These are phyloP conservation scores for Rhododendron kiyosumense DNA, from an alignment of 148 eudicot species.

Conservation along the genomic window DNA sequence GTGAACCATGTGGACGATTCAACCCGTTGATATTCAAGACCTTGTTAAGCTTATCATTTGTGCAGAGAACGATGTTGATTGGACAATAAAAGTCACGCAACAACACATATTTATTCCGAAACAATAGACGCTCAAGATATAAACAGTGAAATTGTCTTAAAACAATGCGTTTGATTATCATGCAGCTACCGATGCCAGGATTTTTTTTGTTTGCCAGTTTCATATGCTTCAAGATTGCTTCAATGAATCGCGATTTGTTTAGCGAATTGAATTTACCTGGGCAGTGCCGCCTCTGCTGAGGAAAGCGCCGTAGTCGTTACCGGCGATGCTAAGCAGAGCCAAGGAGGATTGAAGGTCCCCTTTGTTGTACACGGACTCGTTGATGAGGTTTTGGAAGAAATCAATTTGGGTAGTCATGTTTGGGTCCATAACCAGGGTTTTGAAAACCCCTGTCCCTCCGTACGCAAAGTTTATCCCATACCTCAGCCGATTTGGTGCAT, in stretches of 20 bases:
- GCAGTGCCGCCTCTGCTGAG: conserved; percentile 36
- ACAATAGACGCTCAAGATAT: too few relatives aligned
- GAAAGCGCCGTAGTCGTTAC: conserved; percentile 66
- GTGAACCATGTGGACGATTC: too few relatives aligned
- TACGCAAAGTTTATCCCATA: conserved; percentile 73
- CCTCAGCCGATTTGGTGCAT: conserved; percentile 6
- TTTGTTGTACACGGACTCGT: conserved; percentile 26
- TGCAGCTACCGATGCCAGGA: too few relatives aligned
- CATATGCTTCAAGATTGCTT: too few relatives aligned
- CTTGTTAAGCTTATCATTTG: too few relatives aligned
- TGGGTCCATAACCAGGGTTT: conserved; percentile 44
- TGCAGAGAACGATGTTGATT: too few relatives aligned
- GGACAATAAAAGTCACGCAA: too few relatives aligned
- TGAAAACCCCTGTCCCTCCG: conserved; percentile 80
- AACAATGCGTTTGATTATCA: too few relatives aligned
- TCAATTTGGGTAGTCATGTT: conserved; percentile 86
- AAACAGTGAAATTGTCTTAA: too few relatives aligned
- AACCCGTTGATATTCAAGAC: too few relatives aligned
- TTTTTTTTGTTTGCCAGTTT: too few relatives aligned
- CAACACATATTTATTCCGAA: too few relatives aligned
- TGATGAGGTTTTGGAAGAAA: conserved; percentile 38
- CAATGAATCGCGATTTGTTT: not conserved
- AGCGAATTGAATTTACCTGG: conserved; percentile 31
- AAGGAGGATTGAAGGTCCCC: conserved; percentile 39
- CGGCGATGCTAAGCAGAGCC: conserved; percentile 52